phyloP scores from a whole-genome alignment of 345 rosid species.

The Hirschfeldia incana region DNA sequence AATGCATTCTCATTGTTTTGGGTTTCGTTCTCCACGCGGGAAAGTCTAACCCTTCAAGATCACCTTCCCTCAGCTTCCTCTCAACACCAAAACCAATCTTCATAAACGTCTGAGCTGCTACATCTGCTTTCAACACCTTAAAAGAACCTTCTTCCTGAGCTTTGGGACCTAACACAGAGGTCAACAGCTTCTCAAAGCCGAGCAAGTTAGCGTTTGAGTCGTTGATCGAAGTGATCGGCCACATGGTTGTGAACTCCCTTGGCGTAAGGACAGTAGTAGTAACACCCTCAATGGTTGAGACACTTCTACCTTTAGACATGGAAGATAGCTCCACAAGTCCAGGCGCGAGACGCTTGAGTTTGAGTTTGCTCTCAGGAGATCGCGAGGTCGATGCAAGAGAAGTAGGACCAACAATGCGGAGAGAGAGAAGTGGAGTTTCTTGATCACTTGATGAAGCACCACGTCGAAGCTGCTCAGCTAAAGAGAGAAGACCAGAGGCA shows the following conservation, averaged over 20 bases:
- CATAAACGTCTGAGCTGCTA: slow-evolving; percentile 78
- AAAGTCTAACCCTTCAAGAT: slow-evolving; percentile 40
- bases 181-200: slow-evolving; percentile 72
- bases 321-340: slow-evolving; percentile 82
- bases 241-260: slow-evolving; percentile 72
- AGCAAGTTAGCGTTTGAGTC: slow-evolving; percentile 69
- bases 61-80: slow-evolving; percentile 70
- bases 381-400: slow-evolving; percentile 68
- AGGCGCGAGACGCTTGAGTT: slow-evolving; percentile 88
- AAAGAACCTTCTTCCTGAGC: slow-evolving; percentile 68
- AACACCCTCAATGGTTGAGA: slow-evolving; percentile 42
- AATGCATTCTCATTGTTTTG: slow-evolving; percentile 64
- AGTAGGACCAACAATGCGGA: slow-evolving; percentile 86
- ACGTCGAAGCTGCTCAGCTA: slow-evolving; percentile 79
- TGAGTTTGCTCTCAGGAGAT: slow-evolving; percentile 60
- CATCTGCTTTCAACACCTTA: slow-evolving; percentile 74
- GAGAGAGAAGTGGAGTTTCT: slow-evolving; percentile 65
- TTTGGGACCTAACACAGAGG: slow-evolving; percentile 79
- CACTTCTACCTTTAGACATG: slow-evolving; percentile 45
- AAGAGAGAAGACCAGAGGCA: slow-evolving; percentile 83
- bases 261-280: slow-evolving; percentile 63
- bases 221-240: slow-evolving; percentile 85
- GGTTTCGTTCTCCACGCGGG: slow-evolving; percentile 91
- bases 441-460: slow-evolving; percentile 44
- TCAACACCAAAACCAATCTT: slow-evolving; percentile 88